phyloP scores from a whole-genome alignment of 495 filamentous ascomycete species.

The Gamarada debralockiae region DNA sequence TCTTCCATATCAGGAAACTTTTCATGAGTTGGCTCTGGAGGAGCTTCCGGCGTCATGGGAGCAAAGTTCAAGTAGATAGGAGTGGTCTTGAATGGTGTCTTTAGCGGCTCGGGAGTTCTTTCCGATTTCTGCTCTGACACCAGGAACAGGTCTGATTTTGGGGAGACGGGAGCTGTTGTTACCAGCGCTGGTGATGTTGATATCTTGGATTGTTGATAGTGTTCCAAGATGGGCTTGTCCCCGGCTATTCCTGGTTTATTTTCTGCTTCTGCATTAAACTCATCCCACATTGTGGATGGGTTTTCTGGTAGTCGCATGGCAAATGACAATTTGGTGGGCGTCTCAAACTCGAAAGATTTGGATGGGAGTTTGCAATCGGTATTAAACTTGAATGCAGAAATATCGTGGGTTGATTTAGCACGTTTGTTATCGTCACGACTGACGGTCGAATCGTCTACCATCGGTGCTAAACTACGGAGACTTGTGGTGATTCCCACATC shows the following conservation, averaged over 20 bases:
- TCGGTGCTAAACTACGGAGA: background rate
- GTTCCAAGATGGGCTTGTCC: background rate
- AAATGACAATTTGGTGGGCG: background rate
- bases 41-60: too few species aligned
- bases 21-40: background rate
- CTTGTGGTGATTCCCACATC: background rate
- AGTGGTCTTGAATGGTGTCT: background rate
- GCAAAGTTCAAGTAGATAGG: background rate
- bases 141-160: background rate
- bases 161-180: background rate
- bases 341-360: background rate
- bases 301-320: background rate
- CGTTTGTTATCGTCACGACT: background rate
- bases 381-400: background rate
- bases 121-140: background rate
- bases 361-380: background rate
- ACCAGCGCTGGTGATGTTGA: background rate
- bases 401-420: background rate
- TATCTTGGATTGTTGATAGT: background rate
- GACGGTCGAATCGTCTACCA: background rate
- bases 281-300: background rate
- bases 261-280: background rate
- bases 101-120: background rate
- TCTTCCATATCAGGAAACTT: background rate
- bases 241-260: background rate